These are phyloP conservation scores for Anthostomella pinea DNA, from an alignment of 2,329 filamentous ascomycete species.

Conservation along the genomic window DNA sequence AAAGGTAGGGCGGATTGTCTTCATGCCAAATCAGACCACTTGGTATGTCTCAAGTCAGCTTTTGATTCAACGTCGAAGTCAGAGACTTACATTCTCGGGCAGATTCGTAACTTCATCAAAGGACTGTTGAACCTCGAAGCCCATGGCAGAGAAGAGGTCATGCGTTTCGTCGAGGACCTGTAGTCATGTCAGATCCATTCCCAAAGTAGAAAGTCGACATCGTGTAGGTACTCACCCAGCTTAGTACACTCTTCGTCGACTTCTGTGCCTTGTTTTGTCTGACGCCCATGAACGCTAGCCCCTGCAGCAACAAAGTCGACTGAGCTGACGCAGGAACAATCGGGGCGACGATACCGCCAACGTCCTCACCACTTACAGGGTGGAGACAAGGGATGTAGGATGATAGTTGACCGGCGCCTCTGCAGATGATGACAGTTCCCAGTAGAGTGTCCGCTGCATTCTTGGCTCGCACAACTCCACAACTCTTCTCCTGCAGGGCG, in stretches of 20 bases:
- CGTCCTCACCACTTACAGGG: conserved; percentile 51
- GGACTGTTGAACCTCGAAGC: conserved; percentile 32
- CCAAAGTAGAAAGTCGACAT: conserved; percentile 6
- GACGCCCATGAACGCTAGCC: conserved; percentile 75
- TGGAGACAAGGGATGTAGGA: conserved; percentile 68
- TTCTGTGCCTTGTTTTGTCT: conserved; percentile 79
- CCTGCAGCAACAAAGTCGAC: conserved; percentile 68
- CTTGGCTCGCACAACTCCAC: conserved; percentile 82
- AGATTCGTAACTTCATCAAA: conserved; percentile 35
- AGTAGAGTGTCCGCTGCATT: conserved; percentile 64
- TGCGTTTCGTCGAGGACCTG: conserved; percentile 32
- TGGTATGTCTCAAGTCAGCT: conserved; percentile 14
- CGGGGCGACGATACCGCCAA: conserved; percentile 77
- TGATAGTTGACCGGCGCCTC: conserved; percentile 63
- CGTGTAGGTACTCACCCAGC: conserved; percentile 62
- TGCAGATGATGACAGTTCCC: conserved; percentile 78
- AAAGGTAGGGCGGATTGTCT: no score
- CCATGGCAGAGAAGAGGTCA: conserved; percentile 32
- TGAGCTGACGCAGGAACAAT: conserved; percentile 70
- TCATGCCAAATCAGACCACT: conserved; percentile 29
- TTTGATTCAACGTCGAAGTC: no score
- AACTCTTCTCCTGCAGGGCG: conserved; percentile 69
- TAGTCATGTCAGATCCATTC: conserved; percentile 26
- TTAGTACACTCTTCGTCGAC: conserved; percentile 68
- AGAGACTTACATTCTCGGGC: conserved; percentile 33